Conservation (phyloP, 345 rosid genomes). For the Citrus sp. region DNA sequence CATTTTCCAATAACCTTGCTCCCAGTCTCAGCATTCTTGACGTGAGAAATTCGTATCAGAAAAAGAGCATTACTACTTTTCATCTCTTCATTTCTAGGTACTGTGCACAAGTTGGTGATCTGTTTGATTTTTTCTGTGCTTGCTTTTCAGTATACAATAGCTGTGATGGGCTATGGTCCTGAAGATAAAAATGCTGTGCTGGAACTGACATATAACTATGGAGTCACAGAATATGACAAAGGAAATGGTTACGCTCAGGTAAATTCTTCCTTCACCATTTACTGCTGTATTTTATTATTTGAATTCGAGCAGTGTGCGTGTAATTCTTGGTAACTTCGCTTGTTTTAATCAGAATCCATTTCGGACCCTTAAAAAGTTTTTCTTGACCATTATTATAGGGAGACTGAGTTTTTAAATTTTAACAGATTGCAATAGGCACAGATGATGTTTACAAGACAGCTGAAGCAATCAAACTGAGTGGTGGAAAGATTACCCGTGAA, state of each 20-base stretch:
- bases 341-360: neutral
- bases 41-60: neutral
- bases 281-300: neutral
- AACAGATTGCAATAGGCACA: conserved; percentile 90
- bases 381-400: neutral
- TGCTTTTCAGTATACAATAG: conserved; percentile 47
- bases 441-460: conserved; percentile 97
- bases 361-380: neutral
- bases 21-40: neutral
- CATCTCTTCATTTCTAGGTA: neutral
- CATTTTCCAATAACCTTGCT: neutral
- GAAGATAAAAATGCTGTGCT: conserved; percentile 66
- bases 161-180: conserved; percentile 82
- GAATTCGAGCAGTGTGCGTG: neutral
- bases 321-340: neutral
- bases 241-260: conserved; percentile 84
- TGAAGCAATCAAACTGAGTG: conserved; percentile 72
- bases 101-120: neutral
- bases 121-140: neutral
- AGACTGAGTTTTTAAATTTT: conserved; percentile 5
- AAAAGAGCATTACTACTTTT: neutral
- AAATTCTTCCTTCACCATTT: conserved; percentile 7
- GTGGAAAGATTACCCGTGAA: conserved; percentile 85
- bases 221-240: conserved; percentile 62
- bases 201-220: conserved; percentile 74